Evolutionary conservation across 805 yeast genomes (phyloP), one percentile per base, ranked within the genome.

Genomic region (Teunomyces tritomae): DNA sequence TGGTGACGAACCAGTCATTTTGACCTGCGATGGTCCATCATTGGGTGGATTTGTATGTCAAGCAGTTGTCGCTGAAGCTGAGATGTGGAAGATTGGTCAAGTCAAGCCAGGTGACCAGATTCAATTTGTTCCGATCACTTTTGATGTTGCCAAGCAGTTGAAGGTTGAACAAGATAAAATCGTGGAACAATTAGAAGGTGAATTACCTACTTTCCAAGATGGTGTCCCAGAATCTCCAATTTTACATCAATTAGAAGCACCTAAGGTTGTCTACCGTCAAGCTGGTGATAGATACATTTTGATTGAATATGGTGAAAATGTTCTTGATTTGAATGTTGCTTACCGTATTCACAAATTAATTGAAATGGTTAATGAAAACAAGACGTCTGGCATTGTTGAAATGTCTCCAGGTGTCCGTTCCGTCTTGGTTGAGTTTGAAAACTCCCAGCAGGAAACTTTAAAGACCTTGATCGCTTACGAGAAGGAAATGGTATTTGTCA

Each of bases 31-130:
- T 70, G 98, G 98, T 53, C 98, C 99, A 36, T 87, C 96, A 8
- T 79, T 92, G 49, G 98, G 99, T 62, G 99, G 99, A 1, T 94
- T 92, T 62, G 97, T 92, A 29, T 92, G 98, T 69, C 87, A 90
- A 63, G 97, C 96, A 7, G 97, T 94, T 50, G 96, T 94, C 54
- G 87, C 89, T 10, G 95, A 90, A 61, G 89, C 95, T 35, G 99
- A 94, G 71, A 82, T 94, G 85, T 92, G 98, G 98, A 94, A 94
- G 73, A 87, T 94, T 62, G 99, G 99, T 41, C 98, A 92, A 72
- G 91, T 89, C 37, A 91, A 88, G 67, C 97, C 98, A 4, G 98
- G 98, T 61, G 98, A 94, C 61, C 58, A 67, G 42, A 83, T 92
- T 50, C 79, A 79, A 55, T 92, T 94, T 74, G 82, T 83, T 48